phyloP scores from a whole-genome alignment of 2,329 filamentous ascomycete genomes.

The Aspergillus bombycis region DNA sequence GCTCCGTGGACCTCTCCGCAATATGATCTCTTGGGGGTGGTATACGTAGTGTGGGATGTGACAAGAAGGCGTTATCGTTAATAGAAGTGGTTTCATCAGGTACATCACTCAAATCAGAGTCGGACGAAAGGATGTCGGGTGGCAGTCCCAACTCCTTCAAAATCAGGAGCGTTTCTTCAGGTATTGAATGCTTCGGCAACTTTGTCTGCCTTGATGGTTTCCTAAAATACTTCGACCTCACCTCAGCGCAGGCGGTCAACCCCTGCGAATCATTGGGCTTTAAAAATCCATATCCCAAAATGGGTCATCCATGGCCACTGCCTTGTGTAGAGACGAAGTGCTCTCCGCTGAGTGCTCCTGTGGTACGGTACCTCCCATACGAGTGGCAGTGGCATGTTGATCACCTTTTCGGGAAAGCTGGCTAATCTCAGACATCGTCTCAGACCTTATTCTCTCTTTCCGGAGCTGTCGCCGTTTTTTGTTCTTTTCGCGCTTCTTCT shows the following conservation, averaged over 20 bases:
- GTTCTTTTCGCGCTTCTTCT: not conserved
- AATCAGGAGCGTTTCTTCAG: slow-evolving; percentile 19
- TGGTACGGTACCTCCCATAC: not conserved
- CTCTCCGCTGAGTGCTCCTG: not conserved
- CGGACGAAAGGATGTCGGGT: slow-evolving; percentile 31
- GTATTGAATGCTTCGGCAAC: slow-evolving; percentile 6
- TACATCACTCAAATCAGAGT: slow-evolving; percentile 40
- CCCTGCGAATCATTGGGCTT: slow-evolving; percentile 42
- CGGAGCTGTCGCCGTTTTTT: not conserved
- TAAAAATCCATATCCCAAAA: slow-evolving; percentile 39
- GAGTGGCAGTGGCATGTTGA: not conserved
- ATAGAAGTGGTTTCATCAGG: slow-evolving; percentile 32
- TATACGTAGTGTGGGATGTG: not conserved
- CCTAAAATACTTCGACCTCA: slow-evolving; percentile 39
- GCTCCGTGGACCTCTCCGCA: not conserved
- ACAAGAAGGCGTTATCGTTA: slow-evolving; percentile 8
- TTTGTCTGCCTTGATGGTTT: not conserved
- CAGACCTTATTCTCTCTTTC: not conserved
- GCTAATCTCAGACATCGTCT: not conserved
- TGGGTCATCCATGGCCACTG: slow-evolving; percentile 3
- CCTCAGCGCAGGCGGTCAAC: slow-evolving; percentile 44
- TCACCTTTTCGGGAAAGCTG: not conserved
- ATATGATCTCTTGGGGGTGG: not conserved
- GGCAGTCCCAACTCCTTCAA: slow-evolving; percentile 18
- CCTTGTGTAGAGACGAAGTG: not conserved